Percentiles rank a stretch among this genome's conserved stretches.
These are phyloP conservation scores for Tricholoma matsutake DNA, from an alignment of 768 basidiomycete genomes.

Conservation along the genomic window DNA sequence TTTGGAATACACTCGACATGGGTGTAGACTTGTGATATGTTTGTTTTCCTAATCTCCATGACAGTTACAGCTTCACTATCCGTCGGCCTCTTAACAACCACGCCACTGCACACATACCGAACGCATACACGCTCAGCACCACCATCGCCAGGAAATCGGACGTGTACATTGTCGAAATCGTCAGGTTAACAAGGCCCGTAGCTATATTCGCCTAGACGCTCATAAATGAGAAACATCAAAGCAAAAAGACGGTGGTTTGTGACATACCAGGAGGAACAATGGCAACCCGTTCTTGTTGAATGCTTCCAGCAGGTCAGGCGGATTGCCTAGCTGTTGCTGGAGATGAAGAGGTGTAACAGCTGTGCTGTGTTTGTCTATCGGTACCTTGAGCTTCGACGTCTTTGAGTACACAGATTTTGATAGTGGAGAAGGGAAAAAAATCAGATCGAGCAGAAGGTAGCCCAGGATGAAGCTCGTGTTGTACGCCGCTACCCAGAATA, in stretches of 20 bases:
- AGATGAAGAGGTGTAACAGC: neutral
- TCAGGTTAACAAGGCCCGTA: slow-evolving; percentile 83
- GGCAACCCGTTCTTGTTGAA: slow-evolving; percentile 79
- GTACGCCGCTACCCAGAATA: slow-evolving; percentile 86
- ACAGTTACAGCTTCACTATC: slow-evolving; percentile 13
- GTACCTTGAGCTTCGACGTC: slow-evolving; percentile 28
- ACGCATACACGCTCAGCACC: slow-evolving; percentile 60
- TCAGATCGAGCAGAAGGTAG: slow-evolving; percentile 75
- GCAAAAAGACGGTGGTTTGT: neutral
- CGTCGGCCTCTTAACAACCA: slow-evolving; percentile 43
- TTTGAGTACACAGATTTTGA: slow-evolving; percentile 21
- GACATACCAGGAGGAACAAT: slow-evolving; percentile 78
- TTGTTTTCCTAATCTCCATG: no score
- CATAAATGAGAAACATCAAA: neutral
- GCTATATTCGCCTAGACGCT: slow-evolving; percentile 71
- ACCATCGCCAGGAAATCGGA: slow-evolving; percentile 52
- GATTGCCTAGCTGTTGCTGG: slow-evolving; percentile 5
- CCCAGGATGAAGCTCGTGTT: slow-evolving; percentile 82
- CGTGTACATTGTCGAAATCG: slow-evolving; percentile 79
- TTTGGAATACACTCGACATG: no score
- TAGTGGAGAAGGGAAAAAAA: slow-evolving; percentile 52
- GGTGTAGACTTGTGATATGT: no score
- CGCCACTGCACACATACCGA: slow-evolving; percentile 55
- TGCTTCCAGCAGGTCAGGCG: slow-evolving; percentile 62
- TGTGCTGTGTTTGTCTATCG: slow-evolving; percentile 3